A percentile compares a stretch with the other conserved stretches of the same genome.
phyloP scores from a whole-genome alignment of 2,329 filamentous ascomycete species.

The Colletotrichum theobromicola region DNA sequence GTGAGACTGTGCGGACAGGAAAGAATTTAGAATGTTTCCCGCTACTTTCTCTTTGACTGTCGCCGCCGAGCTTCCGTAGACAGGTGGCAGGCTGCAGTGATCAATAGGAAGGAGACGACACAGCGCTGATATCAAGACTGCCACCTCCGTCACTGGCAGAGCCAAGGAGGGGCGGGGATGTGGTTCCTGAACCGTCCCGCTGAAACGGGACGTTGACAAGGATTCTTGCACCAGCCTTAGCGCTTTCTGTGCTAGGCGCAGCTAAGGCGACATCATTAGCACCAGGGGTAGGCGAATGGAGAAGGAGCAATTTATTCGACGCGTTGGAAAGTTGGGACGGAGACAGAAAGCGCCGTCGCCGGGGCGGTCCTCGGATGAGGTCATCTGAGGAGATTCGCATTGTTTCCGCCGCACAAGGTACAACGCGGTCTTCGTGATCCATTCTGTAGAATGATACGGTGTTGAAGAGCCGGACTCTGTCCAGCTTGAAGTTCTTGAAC shows the following conservation, averaged over 20 bases:
- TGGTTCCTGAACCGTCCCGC: conserved; percentile 17
- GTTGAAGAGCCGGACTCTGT: not conserved
- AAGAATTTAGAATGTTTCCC: not conserved
- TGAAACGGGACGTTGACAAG: conserved; percentile 12
- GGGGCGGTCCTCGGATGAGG: not conserved
- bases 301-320: conserved; percentile 19
- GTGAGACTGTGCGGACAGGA: not conserved
- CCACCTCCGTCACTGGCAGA: not conserved
- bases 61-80: not conserved
- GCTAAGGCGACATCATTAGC: not conserved
- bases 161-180: not conserved
- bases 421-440: not conserved
- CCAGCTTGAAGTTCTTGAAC: not conserved
- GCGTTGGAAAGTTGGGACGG: conserved; percentile 21
- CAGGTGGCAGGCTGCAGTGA: not conserved
- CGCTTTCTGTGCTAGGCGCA: not conserved
- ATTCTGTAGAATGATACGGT: not conserved
- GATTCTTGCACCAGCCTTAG: conserved; percentile 6
- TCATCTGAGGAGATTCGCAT: conserved; percentile 4
- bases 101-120: not conserved
- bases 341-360: not conserved
- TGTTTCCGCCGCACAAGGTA: conserved; percentile 1
- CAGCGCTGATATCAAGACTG: not conserved
- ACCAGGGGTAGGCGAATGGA: conserved; percentile 1
- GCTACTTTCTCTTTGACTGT: not conserved